phyloP scores from a whole-genome alignment of 116 monocot genomes.

The Trichopus zeylanicus region DNA sequence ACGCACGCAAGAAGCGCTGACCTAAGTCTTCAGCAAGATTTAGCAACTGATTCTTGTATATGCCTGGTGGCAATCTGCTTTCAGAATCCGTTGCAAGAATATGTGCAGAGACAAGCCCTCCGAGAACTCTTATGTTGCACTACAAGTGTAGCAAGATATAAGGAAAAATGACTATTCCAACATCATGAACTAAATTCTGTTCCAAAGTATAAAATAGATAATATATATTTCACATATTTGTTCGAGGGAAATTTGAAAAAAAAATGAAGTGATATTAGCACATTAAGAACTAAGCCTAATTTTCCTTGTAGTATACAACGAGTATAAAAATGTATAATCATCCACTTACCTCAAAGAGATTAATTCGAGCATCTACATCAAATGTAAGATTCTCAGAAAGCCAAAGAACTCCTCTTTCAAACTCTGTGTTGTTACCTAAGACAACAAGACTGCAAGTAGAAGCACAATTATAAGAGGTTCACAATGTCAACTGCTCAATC shows the following conservation, averaged over 20 bases:
- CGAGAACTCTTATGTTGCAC: constrained; percentile 98
- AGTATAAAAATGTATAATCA: neutral
- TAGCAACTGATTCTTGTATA: constrained; percentile 66
- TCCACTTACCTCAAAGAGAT: constrained; percentile 75
- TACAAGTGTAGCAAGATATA: constrained; percentile 35
- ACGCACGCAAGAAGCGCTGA: constrained; percentile 64
- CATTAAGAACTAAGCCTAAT: neutral
- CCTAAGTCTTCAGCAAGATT: constrained; percentile 79
- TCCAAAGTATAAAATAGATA: constrained; percentile 7
- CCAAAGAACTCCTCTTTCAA: constrained; percentile 89
- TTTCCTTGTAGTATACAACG: neutral
- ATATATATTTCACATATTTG: neutral
- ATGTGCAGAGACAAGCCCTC: constrained; percentile 95
- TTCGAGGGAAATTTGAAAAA: too few relatives aligned
- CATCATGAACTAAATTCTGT: neutral
- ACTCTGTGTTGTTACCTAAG: constrained; percentile 83
- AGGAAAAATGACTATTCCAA: constrained; percentile 9
- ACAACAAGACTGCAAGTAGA: constrained; percentile 79
- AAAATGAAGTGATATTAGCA: neutral
- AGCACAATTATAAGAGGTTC: constrained; percentile 9
- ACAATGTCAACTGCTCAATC: neutral
- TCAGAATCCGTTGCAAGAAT: constrained; percentile 76
- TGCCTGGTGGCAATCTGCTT: constrained; percentile 39
- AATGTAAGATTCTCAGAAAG: constrained; percentile 76
- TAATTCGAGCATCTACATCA: constrained; percentile 84